These are phyloP conservation scores for Paecilomyces fulvus DNA, from an alignment of 2,329 filamentous ascomycete species.

Conservation along the genomic window DNA sequence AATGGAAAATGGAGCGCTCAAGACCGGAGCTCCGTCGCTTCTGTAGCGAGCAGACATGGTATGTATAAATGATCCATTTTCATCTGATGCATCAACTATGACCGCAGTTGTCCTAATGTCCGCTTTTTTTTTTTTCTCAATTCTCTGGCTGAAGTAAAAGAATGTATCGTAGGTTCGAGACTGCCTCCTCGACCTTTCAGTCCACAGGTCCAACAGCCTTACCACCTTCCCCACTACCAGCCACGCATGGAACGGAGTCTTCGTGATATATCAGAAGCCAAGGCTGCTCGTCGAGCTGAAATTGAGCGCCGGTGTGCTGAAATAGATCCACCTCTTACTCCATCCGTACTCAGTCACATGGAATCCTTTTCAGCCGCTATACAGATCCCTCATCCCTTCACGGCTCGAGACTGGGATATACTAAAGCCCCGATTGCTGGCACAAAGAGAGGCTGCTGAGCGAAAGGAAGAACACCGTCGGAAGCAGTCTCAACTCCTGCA, in stretches of 20 bases:
- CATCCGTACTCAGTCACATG: slow-evolving; percentile 58
- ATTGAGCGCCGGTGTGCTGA: slow-evolving; percentile 62
- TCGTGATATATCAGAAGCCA: slow-evolving; percentile 56
- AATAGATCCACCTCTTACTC: slow-evolving; percentile 56
- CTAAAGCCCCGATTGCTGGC: slow-evolving; percentile 59
- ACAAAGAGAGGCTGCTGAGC: slow-evolving; percentile 58
- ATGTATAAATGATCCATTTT: slow-evolving; percentile 1
- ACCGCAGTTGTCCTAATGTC: not conserved
- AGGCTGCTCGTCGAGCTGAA: slow-evolving; percentile 56
- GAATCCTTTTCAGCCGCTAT: slow-evolving; percentile 66
- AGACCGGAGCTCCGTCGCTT: slow-evolving; percentile 2
- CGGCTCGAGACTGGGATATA: slow-evolving; percentile 60
- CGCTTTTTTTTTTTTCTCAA: not conserved
- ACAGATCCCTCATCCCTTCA: slow-evolving; percentile 59
- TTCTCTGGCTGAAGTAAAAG: not conserved
- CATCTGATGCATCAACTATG: not conserved
- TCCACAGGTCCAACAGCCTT: not conserved
- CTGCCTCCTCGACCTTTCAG: slow-evolving; percentile 6
- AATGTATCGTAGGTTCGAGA: slow-evolving; percentile 2
- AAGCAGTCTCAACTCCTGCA: slow-evolving; percentile 37
- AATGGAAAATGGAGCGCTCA: slow-evolving; percentile 2
- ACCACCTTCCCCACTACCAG: slow-evolving; percentile 6
- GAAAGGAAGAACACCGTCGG: slow-evolving; percentile 44
- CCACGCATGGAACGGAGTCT: slow-evolving; percentile 44
- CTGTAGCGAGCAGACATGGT: slow-evolving; percentile 7